Evolutionary conservation across 2,329 filamentous ascomycete species (phyloP).

Genomic region (Xylariaceae sp.): DNA sequence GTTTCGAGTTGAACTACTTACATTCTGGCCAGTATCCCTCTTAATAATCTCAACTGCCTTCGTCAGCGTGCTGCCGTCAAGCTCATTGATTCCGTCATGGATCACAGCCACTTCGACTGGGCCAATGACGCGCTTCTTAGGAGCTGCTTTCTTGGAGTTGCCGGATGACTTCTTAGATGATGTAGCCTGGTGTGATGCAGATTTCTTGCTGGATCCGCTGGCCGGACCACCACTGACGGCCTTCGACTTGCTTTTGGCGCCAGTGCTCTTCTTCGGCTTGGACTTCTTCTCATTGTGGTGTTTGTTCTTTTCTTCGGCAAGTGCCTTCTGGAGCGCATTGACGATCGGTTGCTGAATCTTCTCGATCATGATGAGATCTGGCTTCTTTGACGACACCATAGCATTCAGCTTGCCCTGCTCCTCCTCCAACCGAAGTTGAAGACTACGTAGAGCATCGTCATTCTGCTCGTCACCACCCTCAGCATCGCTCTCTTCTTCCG

Average conservation of each 20-base stretch:
- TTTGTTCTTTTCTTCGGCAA: conserved; percentile 64
- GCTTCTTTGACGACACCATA: conserved; percentile 41
- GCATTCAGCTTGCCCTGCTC: conserved; percentile 53
- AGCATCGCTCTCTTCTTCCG: conserved; percentile 64
- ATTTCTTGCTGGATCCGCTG: conserved; percentile 34
- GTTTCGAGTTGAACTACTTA: conserved; percentile 36
- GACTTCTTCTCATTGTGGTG: conserved; percentile 60
- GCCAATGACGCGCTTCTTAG: conserved; percentile 55
- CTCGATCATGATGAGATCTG: conserved; percentile 45
- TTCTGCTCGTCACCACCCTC: conserved; percentile 40
- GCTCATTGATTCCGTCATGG: conserved; percentile 72
- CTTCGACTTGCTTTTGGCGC: conserved; percentile 46
- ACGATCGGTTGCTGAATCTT: conserved; percentile 57
- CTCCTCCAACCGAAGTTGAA: conserved; percentile 44
- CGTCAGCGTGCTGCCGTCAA: conserved; percentile 70
- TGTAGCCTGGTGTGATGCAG: conserved; percentile 22
- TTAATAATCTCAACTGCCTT: conserved; percentile 86
- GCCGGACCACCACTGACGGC: conserved; percentile 24
- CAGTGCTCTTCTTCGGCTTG: conserved; percentile 81
- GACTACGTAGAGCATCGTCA: conserved; percentile 42
- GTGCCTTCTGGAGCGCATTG: conserved; percentile 58
- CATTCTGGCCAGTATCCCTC: conserved; percentile 70
- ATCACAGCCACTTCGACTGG: conserved; percentile 86
- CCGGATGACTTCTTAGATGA: conserved; percentile 24
- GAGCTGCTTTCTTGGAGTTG: conserved; percentile 35